These are phyloP conservation scores for Fragaria nilgerrensis DNA, from an alignment of 306 rosid genomes.

Conservation along the genomic window DNA sequence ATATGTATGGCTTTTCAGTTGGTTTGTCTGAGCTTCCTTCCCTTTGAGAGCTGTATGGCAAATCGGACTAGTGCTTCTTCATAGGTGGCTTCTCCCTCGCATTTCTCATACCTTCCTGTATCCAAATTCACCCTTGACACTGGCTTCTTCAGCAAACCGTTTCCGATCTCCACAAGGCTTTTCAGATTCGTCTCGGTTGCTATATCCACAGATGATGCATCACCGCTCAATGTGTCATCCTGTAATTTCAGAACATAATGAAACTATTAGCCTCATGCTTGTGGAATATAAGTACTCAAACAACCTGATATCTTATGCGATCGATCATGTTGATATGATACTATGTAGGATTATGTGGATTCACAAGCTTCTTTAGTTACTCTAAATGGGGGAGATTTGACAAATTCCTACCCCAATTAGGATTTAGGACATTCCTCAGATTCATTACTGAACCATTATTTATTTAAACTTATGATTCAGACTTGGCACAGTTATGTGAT, in stretches of 20 bases:
- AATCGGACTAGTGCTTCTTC: constrained; percentile 35
- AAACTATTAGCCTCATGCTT: background rate
- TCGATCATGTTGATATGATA: background rate
- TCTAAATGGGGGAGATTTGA: background rate
- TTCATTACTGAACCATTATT: background rate
- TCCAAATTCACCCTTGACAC: constrained; percentile 38
- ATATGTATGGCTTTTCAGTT: background rate
- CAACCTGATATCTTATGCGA: background rate
- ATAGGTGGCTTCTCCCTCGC: constrained; percentile 31
- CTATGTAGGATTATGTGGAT: background rate
- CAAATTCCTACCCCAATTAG: background rate
- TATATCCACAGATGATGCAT: constrained; percentile 18
- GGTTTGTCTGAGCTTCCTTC: constrained; percentile 17
- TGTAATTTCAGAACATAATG: background rate
- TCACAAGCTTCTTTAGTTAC: background rate
- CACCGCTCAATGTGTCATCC: constrained; percentile 9
- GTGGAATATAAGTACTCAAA: background rate
- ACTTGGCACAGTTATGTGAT: background rate
- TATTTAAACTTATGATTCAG: background rate
- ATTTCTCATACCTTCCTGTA: constrained; percentile 28
- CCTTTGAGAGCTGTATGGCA: constrained; percentile 27
- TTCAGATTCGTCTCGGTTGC: constrained; percentile 30
- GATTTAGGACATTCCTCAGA: background rate
- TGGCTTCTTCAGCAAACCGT: constrained; percentile 31
- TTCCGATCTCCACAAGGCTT: constrained; percentile 32